A percentile compares a stretch with the other conserved stretches of the same genome.
Evolutionary conservation across 257 asterid genomes (phyloP).

Genomic region (Przewalskia tangutica): DNA sequence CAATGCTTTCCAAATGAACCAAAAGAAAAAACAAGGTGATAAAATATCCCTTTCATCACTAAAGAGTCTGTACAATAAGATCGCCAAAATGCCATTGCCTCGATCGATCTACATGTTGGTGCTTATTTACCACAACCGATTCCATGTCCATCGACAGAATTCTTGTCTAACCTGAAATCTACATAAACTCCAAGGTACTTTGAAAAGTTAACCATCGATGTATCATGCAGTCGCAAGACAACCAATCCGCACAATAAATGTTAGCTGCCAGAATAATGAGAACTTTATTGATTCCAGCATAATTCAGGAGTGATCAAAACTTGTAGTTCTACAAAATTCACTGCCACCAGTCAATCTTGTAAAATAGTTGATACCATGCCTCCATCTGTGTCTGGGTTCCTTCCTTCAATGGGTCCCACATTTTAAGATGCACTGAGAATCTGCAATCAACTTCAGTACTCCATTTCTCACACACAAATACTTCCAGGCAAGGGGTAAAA

Average conservation of each 20-base stretch:
- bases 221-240: conserved; percentile 1
- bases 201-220: background rate
- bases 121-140: background rate
- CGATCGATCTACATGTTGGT: background rate
- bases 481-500: conserved; percentile 18
- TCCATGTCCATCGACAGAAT: background rate
- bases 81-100: background rate
- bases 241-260: background rate
- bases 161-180: background rate
- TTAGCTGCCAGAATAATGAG: background rate
- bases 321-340: background rate
- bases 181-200: background rate
- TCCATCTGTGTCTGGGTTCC: background rate
- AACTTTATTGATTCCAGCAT: background rate
- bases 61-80: conserved; percentile 1
- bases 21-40: background rate
- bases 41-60: background rate
- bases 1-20: background rate
- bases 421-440: no score
- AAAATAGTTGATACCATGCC: background rate
- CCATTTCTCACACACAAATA: background rate
- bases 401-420: background rate
- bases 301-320: background rate
- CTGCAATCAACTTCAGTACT: no score
- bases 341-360: background rate